A percentile compares a stretch with the other conserved stretches of the same genome.
Conservation (phyloP, 768 basidiomycete species). For the Agrocybe pediades region DNA sequence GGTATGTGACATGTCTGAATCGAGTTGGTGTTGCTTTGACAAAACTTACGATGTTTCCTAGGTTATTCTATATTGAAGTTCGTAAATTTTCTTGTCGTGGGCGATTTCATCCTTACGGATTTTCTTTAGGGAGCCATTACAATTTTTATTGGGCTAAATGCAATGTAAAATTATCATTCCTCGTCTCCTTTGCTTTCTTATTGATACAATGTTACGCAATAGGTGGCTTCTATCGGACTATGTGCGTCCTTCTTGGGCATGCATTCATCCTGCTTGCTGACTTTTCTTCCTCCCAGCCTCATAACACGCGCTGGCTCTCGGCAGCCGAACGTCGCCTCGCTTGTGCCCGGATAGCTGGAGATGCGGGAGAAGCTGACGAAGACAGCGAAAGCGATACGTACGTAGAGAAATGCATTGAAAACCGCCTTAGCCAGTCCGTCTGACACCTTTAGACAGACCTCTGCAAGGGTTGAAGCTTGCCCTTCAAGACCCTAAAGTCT, state of each 20-base stretch:
- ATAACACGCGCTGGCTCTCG: constrained; percentile 63
- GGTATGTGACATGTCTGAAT: constrained; percentile 36
- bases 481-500: constrained; percentile 53
- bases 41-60: constrained; percentile 17
- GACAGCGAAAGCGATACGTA: constrained; percentile 59
- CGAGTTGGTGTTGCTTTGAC: neutral
- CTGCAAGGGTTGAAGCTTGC: constrained; percentile 54
- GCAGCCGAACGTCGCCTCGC: constrained; percentile 54
- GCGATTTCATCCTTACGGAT: neutral
- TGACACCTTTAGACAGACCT: constrained; percentile 34
- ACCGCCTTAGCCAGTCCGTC: neutral
- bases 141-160: constrained; percentile 54
- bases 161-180: constrained; percentile 38
- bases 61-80: constrained; percentile 76
- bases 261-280: too few relatives aligned
- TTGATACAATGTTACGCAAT: neutral
- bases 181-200: neutral
- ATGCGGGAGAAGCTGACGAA: constrained; percentile 66
- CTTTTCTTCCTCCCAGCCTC: constrained; percentile 38
- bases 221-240: constrained; percentile 65
- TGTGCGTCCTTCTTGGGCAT: constrained; percentile 31
- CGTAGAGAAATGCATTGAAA: constrained; percentile 20
- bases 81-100: neutral
- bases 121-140: constrained; percentile 59
- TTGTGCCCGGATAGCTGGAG: constrained; percentile 69